Evolutionary conservation across 768 basidiomycete species (phyloP).

Genomic region (Daedaleopsis nitida): DNA sequence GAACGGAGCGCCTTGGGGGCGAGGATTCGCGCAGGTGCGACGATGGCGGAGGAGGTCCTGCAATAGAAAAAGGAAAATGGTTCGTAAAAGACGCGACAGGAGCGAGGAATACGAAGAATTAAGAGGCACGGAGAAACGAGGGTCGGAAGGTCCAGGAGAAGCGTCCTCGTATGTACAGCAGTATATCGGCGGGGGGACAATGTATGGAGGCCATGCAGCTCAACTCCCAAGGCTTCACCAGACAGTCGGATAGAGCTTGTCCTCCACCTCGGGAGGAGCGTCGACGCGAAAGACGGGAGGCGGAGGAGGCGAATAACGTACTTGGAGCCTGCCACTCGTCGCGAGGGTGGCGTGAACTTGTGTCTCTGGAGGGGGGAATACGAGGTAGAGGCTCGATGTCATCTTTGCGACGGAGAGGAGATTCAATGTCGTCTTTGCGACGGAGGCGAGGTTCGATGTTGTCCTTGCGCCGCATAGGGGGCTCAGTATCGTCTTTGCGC

Average conservation of each 20-base stretch:
- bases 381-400: conserved; percentile 7
- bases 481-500: conserved; percentile 15
- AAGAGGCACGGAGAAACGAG: conserved; percentile 37
- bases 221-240: conserved; percentile 48
- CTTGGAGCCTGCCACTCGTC: conserved; percentile 43
- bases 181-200: conserved; percentile 34
- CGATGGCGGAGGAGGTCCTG: conserved; percentile 52
- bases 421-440: conserved; percentile 14
- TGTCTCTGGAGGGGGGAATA: conserved; percentile 17
- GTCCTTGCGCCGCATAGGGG: conserved; percentile 9
- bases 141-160: conserved; percentile 42
- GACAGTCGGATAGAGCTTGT: conserved; percentile 30
- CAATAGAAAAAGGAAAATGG: conserved; percentile 42
- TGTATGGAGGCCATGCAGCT: conserved; percentile 35
- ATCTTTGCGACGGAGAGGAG: conserved; percentile 11
- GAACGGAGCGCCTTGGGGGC: conserved; percentile 27
- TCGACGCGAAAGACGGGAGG: conserved; percentile 41
- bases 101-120: conserved; percentile 30
- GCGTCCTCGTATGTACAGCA: conserved; percentile 43
- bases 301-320: conserved; percentile 61
- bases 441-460: conserved; percentile 13
- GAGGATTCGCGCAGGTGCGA: conserved; percentile 35
- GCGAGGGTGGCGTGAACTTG: conserved; percentile 18
- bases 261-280: conserved; percentile 38
- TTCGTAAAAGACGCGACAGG: conserved; percentile 37